Base-by-base conservation (phyloP, 73 alveolate species). In the Paramecium biaurelia region DNA sequence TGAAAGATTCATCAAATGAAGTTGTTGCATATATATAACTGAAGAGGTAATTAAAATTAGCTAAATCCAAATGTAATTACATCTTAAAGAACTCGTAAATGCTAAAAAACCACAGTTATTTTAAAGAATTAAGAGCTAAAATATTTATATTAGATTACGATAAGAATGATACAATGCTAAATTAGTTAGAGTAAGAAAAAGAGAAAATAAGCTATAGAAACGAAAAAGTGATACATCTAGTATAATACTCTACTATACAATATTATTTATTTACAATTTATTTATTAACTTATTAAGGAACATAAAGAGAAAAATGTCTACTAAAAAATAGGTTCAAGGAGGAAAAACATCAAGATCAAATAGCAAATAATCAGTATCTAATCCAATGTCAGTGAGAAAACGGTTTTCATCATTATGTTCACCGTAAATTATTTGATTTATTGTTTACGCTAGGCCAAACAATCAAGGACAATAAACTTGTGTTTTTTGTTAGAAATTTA, bases 1-100 rank as follows among this genome's bases (percentile, higher is more conserved):
- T 96, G 58, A 92, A 92, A 76, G 99, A 96, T 56, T 32, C 28
- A 63, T 7, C 53, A 12, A 63, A 45, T 21, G 35, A 79, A 24
- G 9, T 2, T 20, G 53, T 24, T 18, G 76, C 37, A 2, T 79
- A n/a, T n/a, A n/a, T n/a, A n/a, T n/a, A n/a, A n/a, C n/a, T n/a
- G n/a, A n/a, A n/a, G n/a, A n/a, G n/a, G n/a, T n/a, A n/a, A n/a
- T n/a, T n/a, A n/a, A n/a, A n/a, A n/a, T n/a, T n/a, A n/a, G n/a
- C n/a, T n/a, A n/a, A n/a, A n/a, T n/a, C 3, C 18, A 32, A 23
- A 43, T 56, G 76, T 79, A 37, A 43, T 42, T 18, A 41, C 49
- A 14, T 79, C 43, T 45, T 43, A 43, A 43, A 79, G 90, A 79
- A 23, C 47, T 11, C 20, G 38, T 10, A 43, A 43, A 32, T 1